A percentile compares a stretch with the other conserved stretches of the same genome.
Conservation (phyloP, 306 rosid species). For the Castanopsis chinensis region DNA sequence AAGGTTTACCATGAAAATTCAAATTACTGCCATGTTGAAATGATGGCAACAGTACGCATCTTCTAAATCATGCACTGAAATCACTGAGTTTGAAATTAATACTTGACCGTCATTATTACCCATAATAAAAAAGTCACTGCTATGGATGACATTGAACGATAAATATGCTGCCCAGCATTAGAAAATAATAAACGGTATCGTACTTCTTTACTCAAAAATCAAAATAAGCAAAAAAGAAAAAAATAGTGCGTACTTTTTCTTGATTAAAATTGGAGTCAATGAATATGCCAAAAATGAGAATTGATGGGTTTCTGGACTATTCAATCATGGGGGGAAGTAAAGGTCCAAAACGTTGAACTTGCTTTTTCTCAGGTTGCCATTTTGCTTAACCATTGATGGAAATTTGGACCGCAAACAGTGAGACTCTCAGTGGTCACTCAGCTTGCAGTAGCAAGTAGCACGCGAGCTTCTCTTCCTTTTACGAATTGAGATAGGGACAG, state of each 20-base stretch:
- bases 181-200: neutral
- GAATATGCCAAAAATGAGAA: neutral
- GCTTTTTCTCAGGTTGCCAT: neutral
- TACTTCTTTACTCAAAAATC: neutral
- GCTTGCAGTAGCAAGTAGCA: neutral
- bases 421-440: conserved; percentile 3
- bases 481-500: neutral
- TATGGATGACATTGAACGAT: neutral
- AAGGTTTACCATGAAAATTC: neutral
- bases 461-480: neutral
- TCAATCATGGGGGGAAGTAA: neutral
- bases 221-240: neutral
- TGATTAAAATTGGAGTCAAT: neutral
- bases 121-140: neutral
- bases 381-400: neutral
- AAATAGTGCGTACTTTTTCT: neutral
- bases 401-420: neutral
- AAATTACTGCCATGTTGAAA: neutral
- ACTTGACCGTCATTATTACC: neutral
- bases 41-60: neutral
- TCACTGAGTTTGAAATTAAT: neutral
- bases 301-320: neutral
- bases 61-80: neutral
- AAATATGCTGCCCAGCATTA: neutral
- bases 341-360: neutral